A percentile compares a stretch with the other conserved stretches of the same genome.
Evolutionary conservation across 305 asterid genomes (phyloP).

Genomic region (Fraxinus paxiana): DNA sequence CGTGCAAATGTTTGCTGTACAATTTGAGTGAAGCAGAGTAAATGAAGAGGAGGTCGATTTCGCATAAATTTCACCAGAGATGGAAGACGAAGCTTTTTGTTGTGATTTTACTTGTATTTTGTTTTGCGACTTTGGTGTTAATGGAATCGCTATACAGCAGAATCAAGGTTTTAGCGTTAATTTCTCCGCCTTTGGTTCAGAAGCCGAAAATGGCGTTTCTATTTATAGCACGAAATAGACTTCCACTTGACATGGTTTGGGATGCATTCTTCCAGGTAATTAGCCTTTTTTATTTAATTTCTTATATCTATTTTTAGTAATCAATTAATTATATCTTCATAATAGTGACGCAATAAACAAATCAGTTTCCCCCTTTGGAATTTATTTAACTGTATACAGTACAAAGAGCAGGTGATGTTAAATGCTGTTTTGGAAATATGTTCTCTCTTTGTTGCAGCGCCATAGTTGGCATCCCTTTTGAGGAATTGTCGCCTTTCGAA

Average conservation of each 20-base stretch:
- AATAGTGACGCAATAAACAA: slow-evolving; percentile 12
- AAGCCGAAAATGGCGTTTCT: slow-evolving; percentile 79
- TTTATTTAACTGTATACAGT: neutral
- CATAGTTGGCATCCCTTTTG: neutral
- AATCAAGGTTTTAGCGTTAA: slow-evolving; percentile 43
- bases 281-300: slow-evolving; percentile 3
- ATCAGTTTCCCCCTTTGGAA: slow-evolving; percentile 21
- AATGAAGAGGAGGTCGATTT: slow-evolving; percentile 70
- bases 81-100: slow-evolving; percentile 66
- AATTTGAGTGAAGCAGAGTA: slow-evolving; percentile 17
- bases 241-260: slow-evolving; percentile 84
- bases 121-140: slow-evolving; percentile 52
- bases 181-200: slow-evolving; percentile 43
- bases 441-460: slow-evolving; percentile 5
- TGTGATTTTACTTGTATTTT: slow-evolving; percentile 45
- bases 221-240: slow-evolving; percentile 87
- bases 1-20: neutral
- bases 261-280: slow-evolving; percentile 80
- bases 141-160: slow-evolving; percentile 63
- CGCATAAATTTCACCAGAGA: slow-evolving; percentile 55
- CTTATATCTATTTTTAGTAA: slow-evolving; percentile 7
- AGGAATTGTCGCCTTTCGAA: neutral
- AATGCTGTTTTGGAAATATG: slow-evolving; percentile 1
- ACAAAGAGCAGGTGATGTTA: slow-evolving; percentile 1
- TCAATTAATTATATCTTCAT: neutral